A percentile compares a stretch with the other conserved stretches of the same genome.
Evolutionary conservation across 176 grass and related monocot species (phyloP).

Genomic region (Triticum monococcum): DNA sequence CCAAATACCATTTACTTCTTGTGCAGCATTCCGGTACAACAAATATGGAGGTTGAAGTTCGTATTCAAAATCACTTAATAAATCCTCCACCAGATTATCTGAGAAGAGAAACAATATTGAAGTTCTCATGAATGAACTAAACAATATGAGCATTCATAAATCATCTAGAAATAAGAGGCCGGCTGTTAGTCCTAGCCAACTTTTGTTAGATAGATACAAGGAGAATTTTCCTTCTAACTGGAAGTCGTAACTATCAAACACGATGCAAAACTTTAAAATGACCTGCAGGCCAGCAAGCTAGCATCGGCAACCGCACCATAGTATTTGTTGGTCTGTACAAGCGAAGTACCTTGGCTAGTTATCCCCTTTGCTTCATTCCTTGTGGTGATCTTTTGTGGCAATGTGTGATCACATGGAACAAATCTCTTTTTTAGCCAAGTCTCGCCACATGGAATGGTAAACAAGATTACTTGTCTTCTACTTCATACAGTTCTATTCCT

Average conservation of each 20-base stretch:
- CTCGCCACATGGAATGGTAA: not conserved
- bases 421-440: not conserved
- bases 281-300: not conserved
- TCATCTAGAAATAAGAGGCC: not conserved
- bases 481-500: not conserved
- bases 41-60: constrained; percentile 94
- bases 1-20: constrained; percentile 96
- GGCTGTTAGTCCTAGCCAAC: not conserved
- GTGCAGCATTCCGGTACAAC: constrained; percentile 80
- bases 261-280: not conserved
- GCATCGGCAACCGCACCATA: not conserved
- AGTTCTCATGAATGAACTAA: not conserved
- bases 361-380: not conserved
- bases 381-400: not conserved
- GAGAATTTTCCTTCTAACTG: not conserved
- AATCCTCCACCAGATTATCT: constrained; percentile 96
- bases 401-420: not conserved
- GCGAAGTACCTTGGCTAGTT: not conserved
- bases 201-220: not conserved
- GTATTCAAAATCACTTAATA: constrained; percentile 95
- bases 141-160: not conserved
- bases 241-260: not conserved
- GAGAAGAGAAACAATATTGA: constrained; percentile 16
- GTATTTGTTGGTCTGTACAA: not conserved
- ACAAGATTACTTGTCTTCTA: not conserved